Percentiles rank a stretch among this genome's conserved stretches.
phyloP scores from a whole-genome alignment of 306 rosid genomes.

The Acmispon strigosus region DNA sequence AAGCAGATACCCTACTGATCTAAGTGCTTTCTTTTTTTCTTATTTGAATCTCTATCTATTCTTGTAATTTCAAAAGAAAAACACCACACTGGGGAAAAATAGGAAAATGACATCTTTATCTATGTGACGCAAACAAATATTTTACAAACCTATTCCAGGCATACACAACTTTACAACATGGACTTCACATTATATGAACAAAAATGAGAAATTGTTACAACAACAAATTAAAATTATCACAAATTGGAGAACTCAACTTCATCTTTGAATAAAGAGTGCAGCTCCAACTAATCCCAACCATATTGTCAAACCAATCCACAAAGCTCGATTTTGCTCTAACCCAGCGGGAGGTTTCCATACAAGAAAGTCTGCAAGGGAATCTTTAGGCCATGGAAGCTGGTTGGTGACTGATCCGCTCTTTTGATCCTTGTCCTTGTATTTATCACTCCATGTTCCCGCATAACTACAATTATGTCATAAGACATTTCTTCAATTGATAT shows the following conservation, averaged over 20 bases:
- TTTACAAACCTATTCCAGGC: no score
- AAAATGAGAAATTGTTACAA: constrained; percentile 7
- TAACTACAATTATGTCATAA: constrained; percentile 43
- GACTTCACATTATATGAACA: constrained; percentile 12
- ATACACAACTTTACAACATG: constrained; percentile 11
- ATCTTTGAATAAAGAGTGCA: constrained; percentile 66
- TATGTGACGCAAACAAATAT: background rate
- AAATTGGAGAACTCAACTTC: constrained; percentile 31
- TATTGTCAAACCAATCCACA: constrained; percentile 77
- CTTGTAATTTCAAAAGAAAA: background rate
- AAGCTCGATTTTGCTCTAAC: constrained; percentile 52
- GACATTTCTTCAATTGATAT: background rate
- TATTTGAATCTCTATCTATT: no score
- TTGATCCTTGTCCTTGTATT: constrained; percentile 62
- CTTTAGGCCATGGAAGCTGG: constrained; percentile 69
- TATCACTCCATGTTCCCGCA: constrained; percentile 88
- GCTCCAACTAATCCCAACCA: constrained; percentile 96
- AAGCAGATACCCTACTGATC: no score
- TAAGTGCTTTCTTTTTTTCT: no score
- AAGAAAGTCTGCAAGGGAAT: constrained; percentile 74
- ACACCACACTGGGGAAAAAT: background rate
- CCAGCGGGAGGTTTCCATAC: constrained; percentile 87
- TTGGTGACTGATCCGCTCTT: constrained; percentile 49
- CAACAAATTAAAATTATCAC: constrained; percentile 18
- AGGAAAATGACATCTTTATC: constrained; percentile 1